Percentiles rank a stretch among this genome's conserved stretches.
These are phyloP conservation scores for Aspergillus flavus DNA, from an alignment of 2,329 filamentous ascomycete genomes.

Conservation along the genomic window DNA sequence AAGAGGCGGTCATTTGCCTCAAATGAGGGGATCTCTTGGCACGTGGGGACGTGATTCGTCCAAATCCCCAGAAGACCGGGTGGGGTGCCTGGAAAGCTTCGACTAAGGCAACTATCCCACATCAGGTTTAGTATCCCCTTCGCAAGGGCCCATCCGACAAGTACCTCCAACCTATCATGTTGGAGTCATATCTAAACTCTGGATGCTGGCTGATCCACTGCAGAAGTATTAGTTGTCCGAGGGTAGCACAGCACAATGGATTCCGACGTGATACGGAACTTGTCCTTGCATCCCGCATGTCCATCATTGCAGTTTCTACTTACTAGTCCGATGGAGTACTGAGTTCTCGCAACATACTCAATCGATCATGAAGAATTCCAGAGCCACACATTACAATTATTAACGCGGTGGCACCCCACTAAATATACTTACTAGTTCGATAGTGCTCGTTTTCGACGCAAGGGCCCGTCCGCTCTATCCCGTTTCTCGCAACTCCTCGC, in stretches of 20 bases:
- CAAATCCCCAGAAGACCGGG: not conserved
- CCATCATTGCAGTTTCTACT: not conserved
- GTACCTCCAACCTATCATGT: not conserved
- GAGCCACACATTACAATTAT: not conserved
- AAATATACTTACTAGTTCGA: not conserved
- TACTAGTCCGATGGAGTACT: not conserved
- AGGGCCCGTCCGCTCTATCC: not conserved
- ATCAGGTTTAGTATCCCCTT: not conserved
- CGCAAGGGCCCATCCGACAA: not conserved
- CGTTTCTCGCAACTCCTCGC: not conserved
- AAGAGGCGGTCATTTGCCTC: slow-evolving; percentile 16
- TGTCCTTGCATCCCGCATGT: not conserved
- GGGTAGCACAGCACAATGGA: too few species aligned
- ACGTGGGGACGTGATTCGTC: slow-evolving; percentile 24
- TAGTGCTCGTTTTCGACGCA: not conserved
- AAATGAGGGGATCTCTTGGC: slow-evolving; percentile 20
- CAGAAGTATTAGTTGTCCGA: too few species aligned
- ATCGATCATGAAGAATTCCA: not conserved
- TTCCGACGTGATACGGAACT: not conserved
- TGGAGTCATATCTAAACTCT: not conserved
- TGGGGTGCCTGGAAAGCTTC: not conserved
- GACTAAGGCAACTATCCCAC: not conserved
- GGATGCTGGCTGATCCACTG: not conserved
- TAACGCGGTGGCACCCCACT: not conserved
- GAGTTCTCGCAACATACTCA: too few species aligned